Evolutionary conservation across 2,329 filamentous ascomycete species (phyloP).

Genomic region (Tricladium varicosporioides): DNA sequence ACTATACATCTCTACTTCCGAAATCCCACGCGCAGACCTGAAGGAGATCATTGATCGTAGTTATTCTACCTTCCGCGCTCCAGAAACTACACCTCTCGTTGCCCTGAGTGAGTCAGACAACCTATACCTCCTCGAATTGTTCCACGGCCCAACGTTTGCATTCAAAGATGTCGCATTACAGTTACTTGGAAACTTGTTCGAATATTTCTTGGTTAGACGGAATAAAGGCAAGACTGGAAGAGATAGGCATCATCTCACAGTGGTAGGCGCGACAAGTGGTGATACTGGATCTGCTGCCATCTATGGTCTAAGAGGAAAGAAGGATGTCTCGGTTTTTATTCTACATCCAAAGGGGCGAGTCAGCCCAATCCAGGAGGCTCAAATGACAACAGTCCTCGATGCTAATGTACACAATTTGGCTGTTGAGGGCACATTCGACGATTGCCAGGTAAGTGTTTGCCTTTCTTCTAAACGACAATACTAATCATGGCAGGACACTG

Average conservation of each 20-base stretch:
- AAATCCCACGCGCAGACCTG: slow-evolving; percentile 79
- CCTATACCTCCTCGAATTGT: slow-evolving; percentile 86
- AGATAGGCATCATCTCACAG: slow-evolving; percentile 72
- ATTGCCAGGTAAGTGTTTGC: slow-evolving; percentile 70
- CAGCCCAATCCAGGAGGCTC: slow-evolving; percentile 87
- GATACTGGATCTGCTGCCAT: slow-evolving; percentile 95
- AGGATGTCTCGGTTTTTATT: slow-evolving; percentile 96
- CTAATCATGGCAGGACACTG: slow-evolving; percentile 62
- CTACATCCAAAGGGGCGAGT: slow-evolving; percentile 89
- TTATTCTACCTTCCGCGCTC: slow-evolving; percentile 83
- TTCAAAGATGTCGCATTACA: slow-evolving; percentile 96
- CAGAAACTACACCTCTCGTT: slow-evolving; percentile 75
- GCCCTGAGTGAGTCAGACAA: slow-evolving; percentile 70
- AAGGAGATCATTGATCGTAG: slow-evolving; percentile 79
- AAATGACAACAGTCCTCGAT: slow-evolving; percentile 95
- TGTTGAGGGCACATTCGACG: slow-evolving; percentile 89
- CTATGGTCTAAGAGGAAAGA: slow-evolving; percentile 91
- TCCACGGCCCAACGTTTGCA: slow-evolving; percentile 92
- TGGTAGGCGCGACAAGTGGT: slow-evolving; percentile 83
- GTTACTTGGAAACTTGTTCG: slow-evolving; percentile 93
- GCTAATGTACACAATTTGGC: slow-evolving; percentile 89
- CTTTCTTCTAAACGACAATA: background rate
- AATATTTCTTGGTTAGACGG: slow-evolving; percentile 76
- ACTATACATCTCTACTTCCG: slow-evolving; percentile 78
- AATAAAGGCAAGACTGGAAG: slow-evolving; percentile 66